These are phyloP conservation scores for Gaeumannomyces tritici DNA, from an alignment of 2,329 filamentous ascomycete genomes.

Conservation along the genomic window DNA sequence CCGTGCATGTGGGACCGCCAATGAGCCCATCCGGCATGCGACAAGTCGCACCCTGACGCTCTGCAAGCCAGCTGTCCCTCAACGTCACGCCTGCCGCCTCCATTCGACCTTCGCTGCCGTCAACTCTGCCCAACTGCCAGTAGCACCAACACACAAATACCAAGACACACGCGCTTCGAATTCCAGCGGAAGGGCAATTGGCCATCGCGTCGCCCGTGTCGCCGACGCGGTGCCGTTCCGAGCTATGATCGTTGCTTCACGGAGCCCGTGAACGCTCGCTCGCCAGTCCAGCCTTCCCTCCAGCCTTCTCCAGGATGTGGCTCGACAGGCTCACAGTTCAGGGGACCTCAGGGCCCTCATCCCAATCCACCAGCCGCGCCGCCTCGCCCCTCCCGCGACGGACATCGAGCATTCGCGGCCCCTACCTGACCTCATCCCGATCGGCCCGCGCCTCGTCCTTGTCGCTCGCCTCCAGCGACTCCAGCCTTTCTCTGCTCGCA, in stretches of 20 bases:
- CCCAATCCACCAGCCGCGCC: conserved; percentile 52
- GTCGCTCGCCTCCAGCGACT: conserved; percentile 69
- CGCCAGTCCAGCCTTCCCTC: not conserved
- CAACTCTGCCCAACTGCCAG: too few species aligned
- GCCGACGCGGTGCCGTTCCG: not conserved
- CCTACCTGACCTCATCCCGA: conserved; percentile 58
- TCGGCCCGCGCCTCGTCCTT: conserved; percentile 69
- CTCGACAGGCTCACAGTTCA: conserved; percentile 65
- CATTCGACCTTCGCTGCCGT: not conserved
- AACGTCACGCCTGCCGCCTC: not conserved
- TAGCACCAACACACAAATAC: not conserved
- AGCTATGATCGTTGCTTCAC: conserved; percentile 1
- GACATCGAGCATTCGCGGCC: conserved; percentile 58
- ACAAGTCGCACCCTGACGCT: not conserved
- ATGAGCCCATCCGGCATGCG: not conserved
- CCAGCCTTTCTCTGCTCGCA: conserved; percentile 64
- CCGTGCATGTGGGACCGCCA: not conserved
- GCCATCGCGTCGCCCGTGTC: not conserved
- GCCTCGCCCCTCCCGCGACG: conserved; percentile 63
- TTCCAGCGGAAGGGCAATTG: not conserved
- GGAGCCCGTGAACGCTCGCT: not conserved
- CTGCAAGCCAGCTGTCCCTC: not conserved
- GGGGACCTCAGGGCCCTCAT: conserved; percentile 42
- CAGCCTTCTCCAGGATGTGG: conserved; percentile 57
- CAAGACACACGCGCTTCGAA: not conserved